Percentiles rank a stretch among this genome's conserved stretches.
Evolutionary conservation across 225 moss, liverwort and hornwort species (phyloP).

Genomic region (Pleurozium schreberi): DNA sequence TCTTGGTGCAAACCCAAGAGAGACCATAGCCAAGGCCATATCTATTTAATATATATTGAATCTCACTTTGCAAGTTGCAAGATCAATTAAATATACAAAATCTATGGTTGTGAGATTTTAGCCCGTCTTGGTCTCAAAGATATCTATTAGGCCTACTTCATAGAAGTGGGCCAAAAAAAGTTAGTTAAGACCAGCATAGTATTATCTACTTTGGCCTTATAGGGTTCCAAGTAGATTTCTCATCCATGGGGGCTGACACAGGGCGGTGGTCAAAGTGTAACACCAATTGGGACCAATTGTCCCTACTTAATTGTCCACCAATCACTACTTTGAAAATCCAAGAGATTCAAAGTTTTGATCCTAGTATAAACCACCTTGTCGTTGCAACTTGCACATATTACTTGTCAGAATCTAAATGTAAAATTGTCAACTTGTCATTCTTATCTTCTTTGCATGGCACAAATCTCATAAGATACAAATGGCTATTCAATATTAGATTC

Average conservation of each 20-base stretch:
- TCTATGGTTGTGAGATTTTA: neutral
- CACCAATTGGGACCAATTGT: accelerated
- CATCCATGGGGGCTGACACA: neutral
- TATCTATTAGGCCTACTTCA: neutral
- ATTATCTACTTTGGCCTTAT: neutral
- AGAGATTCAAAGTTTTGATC: neutral
- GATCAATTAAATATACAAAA: neutral
- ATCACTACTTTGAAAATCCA: neutral
- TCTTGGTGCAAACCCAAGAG: neutral
- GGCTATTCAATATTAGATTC: neutral
- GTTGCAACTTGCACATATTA: neutral
- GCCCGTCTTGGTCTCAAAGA: neutral
- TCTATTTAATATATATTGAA: neutral
- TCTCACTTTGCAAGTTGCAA: accelerated
- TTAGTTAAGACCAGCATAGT: accelerated
- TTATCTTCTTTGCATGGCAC: neutral
- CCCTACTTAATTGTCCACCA: neutral
- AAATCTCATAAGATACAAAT: neutral
- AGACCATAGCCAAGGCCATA: accelerated
- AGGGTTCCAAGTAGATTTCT: neutral
- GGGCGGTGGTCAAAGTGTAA: neutral
- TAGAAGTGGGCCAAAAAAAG: neutral
- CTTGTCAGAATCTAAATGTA: neutral
- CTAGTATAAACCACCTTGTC: accelerated
- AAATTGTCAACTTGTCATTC: neutral